Evolutionary conservation across 805 yeast genomes (phyloP).

Genomic region (Blastobotrys parvus): DNA sequence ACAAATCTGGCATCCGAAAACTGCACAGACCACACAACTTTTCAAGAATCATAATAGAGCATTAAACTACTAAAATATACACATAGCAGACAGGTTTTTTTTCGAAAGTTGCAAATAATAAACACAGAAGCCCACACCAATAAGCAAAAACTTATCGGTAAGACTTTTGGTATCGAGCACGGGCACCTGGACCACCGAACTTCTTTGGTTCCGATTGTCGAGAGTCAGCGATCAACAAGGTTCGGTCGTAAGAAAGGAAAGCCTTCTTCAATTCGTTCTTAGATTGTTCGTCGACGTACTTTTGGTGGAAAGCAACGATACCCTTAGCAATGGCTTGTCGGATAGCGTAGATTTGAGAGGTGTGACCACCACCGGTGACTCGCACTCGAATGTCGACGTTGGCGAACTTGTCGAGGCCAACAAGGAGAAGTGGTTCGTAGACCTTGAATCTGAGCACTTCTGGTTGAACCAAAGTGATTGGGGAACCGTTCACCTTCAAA

Average conservation of each 20-base stretch:
- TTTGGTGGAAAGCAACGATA: conserved; percentile 98
- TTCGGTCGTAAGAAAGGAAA: conserved; percentile 96
- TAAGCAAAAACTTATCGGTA: conserved; percentile 66
- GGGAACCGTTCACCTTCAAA: conserved; percentile 98
- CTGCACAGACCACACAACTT: too few species aligned
- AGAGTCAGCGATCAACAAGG: conserved; percentile 98
- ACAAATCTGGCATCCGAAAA: too few species aligned
- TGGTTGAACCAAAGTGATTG: conserved; percentile 98
- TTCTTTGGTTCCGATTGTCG: conserved; percentile 99
- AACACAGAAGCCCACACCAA: not conserved
- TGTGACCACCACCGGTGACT: conserved; percentile 99
- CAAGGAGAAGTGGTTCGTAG: conserved; percentile 97
- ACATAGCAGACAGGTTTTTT: too few species aligned
- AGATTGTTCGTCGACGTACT: conserved; percentile 98
- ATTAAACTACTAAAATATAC: not conserved
- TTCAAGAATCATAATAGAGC: too few species aligned
- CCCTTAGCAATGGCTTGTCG: conserved; percentile 99
- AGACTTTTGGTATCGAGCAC: conserved; percentile 99
- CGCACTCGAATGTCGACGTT: conserved; percentile 97
- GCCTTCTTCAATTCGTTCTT: conserved; percentile 99
- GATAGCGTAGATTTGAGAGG: conserved; percentile 98
- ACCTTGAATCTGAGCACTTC: conserved; percentile 99
- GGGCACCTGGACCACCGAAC: conserved; percentile 99
- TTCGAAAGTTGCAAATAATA: too few species aligned
- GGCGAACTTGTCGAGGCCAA: conserved; percentile 98